Evolutionary conservation across 306 rosid species (phyloP), one percentile per base, ranked within the genome.

Genomic region (Rosa persica): DNA sequence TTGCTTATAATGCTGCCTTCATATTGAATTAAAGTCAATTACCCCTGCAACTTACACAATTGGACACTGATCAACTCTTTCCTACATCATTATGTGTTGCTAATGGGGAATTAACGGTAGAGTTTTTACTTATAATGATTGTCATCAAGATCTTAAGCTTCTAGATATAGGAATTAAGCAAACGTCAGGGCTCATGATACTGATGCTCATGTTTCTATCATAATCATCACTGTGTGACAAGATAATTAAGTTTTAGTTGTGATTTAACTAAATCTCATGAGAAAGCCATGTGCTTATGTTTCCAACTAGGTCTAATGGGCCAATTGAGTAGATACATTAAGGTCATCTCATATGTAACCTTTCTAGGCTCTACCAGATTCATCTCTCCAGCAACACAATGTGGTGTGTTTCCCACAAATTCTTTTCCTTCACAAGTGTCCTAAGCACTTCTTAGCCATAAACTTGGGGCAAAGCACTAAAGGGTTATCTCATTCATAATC

Each of bases 281-380:
- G 84, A 83, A 82, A 81, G 83, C 90, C 98, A 93, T 93, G 97
- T 93, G 96, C 90, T 84, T 79, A 73, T 93, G 97, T 89, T 89
- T 86, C 87, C 87, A 80, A 78, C 80, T 62, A 40, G 60, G 44
- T 83, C 86, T 84, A 89, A 90, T 84, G 90, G 89, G 73, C 91
- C 91, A 84, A 85, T 74, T 85, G 85, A 86, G 80, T 82, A 69
- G 87, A 85, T 84, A 88, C 84, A 75, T 86, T 76, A 72, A 74
- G 74, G 93, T 83, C 93, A 83, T 87, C 88, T 87, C 90, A 78
- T 74, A 72, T 80, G 78, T 43, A 84, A 84, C 84, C 84, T 87
- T 79, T 64, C 72, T 72, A 76, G 81, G 54, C 83, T 77, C 78
- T 77, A 27, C 75, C 80, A 49, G 76, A 72, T 81, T 77, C 71